Conservation (phyloP, 164 flowering plant species). For the Annona squamosa region DNA sequence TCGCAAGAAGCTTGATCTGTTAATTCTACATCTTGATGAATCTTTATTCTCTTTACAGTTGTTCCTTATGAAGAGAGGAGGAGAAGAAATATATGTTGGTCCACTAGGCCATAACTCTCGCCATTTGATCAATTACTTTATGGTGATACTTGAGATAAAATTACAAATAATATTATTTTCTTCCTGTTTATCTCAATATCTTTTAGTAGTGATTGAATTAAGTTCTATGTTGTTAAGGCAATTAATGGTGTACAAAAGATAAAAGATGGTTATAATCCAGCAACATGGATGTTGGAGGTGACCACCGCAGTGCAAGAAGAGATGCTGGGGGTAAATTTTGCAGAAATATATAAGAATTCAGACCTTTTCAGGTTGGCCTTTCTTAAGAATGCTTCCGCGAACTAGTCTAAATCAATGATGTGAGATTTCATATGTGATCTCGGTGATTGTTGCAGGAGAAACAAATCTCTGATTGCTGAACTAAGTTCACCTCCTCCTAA, state of each 20-base stretch:
- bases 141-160: slow-evolving; percentile 24
- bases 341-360: slow-evolving; percentile 22
- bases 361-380: slow-evolving; percentile 15
- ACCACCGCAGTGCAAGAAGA: slow-evolving; percentile 23
- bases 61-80: slow-evolving; percentile 51
- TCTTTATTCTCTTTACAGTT: slow-evolving; percentile 27
- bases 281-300: slow-evolving; percentile 36
- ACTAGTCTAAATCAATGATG: background rate
- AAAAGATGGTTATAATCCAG: slow-evolving; percentile 29
- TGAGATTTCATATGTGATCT: background rate
- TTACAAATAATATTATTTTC: background rate
- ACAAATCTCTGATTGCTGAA: slow-evolving; percentile 38
- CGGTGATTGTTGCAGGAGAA: slow-evolving; percentile 29
- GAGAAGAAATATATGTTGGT: slow-evolving; percentile 53
- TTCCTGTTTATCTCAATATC: background rate
- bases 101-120: slow-evolving; percentile 41
- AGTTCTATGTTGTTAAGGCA: slow-evolving; percentile 19
- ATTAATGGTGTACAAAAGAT: slow-evolving; percentile 25
- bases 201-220: background rate
- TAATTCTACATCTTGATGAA: background rate
- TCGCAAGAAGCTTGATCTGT: background rate
- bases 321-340: slow-evolving; percentile 21
- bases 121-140: slow-evolving; percentile 45
- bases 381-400: background rate
- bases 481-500: slow-evolving; percentile 34